Base-by-base conservation (phyloP, 768 basidiomycete genomes). In the Boletus insuetus region DNA sequence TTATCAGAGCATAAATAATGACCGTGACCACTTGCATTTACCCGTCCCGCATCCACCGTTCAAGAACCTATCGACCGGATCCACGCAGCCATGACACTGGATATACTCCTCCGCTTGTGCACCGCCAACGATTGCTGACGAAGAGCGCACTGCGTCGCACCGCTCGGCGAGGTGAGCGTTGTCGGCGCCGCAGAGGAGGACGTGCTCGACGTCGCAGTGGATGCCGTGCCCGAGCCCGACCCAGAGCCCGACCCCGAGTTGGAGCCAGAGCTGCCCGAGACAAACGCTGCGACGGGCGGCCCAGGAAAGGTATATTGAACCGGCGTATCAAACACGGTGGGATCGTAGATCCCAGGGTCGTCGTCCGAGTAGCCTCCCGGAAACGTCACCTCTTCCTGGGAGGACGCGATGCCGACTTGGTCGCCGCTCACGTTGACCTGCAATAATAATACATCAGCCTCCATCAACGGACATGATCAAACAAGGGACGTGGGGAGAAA, bases 291-390 rank as follows among this genome's bases (percentile, higher is more conserved):
- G 22, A 83, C 63, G 7, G 72, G 54, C 20, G 82, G 83, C 0
- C 83, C 83, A 5, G 83, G 82, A 66, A 82, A 84, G 46, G 63
- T 83, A 78, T 71, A 69, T 29, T 66, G 56, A 8, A 56, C 42
- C 4, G 74, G 73, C 6, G 64, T 69, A 34, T 69, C 54, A 40
- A 74, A 73, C 14, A 75, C 16, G 37, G 72, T 65, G n/a, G 78
- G 76, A 56, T 77, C 82, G 54, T 82, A 81, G 67, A 91, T 86
- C 44, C 89, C 89, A 4, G 88, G 82, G 60, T 91, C 87, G 35
- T 63, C 75, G 65, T 87, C 84, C 24, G 66, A 78, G 73, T 92
- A 92, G 17, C 81, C 89, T 22, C 89, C 89, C 1, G 90, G 90
- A 55, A 91, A 76, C 35, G 71, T 75, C 39, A 87, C 87, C 34